These are phyloP conservation scores for slime mould (Dictyostelium discoideum) DNA, from an alignment of 78 protist genomes.

Conservation along the genomic window DNA sequence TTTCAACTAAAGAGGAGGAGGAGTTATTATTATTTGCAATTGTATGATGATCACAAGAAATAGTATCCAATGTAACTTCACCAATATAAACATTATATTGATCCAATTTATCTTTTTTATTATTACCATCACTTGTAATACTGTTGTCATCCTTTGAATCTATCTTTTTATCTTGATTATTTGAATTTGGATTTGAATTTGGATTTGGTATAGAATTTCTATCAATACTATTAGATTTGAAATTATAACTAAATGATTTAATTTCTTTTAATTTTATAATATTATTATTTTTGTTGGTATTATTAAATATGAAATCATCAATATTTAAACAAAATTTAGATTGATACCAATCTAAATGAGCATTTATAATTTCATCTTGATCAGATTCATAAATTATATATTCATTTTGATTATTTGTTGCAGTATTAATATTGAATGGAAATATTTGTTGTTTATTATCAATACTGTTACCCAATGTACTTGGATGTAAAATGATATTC, in stretches of 20 bases:
- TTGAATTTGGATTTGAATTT: neutral
- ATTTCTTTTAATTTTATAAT: neutral
- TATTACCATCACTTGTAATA: neutral
- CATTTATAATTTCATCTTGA: neutral
- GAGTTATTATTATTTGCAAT: neutral
- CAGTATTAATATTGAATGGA: neutral
- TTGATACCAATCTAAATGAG: neutral
- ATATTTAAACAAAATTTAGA: slow-evolving; percentile 1
- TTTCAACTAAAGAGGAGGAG: neutral
- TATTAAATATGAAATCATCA: neutral
- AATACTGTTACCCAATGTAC: neutral
- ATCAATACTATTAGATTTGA: neutral
- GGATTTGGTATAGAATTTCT: neutral
- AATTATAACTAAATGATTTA: slow-evolving; percentile 11
- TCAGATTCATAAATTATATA: neutral
- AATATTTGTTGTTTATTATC: neutral
- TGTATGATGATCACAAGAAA: neutral
- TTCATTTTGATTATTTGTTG: neutral
- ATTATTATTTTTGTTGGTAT: neutral
- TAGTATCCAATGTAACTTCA: neutral
- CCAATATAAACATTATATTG: slow-evolving; percentile 6
- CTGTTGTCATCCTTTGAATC: too few species aligned
- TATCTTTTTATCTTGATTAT: neutral
- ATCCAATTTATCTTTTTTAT: neutral
- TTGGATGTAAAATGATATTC: neutral